phyloP scores from a whole-genome alignment of 768 basidiomycete species.

The Suillus subalutaceus region DNA sequence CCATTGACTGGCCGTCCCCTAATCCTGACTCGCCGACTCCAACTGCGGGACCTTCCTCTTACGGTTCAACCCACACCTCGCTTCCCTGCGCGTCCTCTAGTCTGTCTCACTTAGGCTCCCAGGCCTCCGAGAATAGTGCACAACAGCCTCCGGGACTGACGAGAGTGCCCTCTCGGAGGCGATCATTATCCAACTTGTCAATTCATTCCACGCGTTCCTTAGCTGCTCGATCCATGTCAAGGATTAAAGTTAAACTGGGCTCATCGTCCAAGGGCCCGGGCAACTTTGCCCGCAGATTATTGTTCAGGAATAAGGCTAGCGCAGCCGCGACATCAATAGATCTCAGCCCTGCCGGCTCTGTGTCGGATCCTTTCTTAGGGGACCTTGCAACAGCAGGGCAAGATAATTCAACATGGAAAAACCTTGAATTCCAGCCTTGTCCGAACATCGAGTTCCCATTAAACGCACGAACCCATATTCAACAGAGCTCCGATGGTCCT shows the following conservation, averaged over 20 bases:
- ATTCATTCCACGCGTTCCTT: slow-evolving; percentile 44
- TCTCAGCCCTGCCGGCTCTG: slow-evolving; percentile 5
- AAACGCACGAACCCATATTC: background rate
- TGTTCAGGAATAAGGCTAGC: slow-evolving; percentile 45
- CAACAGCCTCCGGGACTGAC: slow-evolving; percentile 28
- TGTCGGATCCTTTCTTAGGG: slow-evolving; percentile 14
- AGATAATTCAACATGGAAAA: slow-evolving; percentile 46
- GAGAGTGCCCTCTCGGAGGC: slow-evolving; percentile 48
- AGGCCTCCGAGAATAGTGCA: slow-evolving; percentile 18
- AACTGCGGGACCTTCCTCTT: slow-evolving; percentile 37
- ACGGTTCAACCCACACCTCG: slow-evolving; percentile 37
- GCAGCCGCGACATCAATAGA: slow-evolving; percentile 16
- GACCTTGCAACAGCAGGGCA: slow-evolving; percentile 30
- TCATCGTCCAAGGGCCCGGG: slow-evolving; percentile 44
- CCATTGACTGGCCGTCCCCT: slow-evolving; percentile 42
- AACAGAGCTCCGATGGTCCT: slow-evolving; percentile 19
- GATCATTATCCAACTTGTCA: slow-evolving; percentile 61
- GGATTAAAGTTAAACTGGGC: slow-evolving; percentile 50
- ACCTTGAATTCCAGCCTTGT: slow-evolving; percentile 25
- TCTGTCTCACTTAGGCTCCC: slow-evolving; percentile 19
- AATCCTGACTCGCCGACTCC: slow-evolving; percentile 21
- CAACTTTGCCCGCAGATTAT: slow-evolving; percentile 59
- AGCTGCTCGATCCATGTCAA: slow-evolving; percentile 49
- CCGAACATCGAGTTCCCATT: background rate
- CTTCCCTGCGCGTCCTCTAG: slow-evolving; percentile 38